phyloP scores from a whole-genome alignment of 352 stramenopile species.

The Phytophthora ohioensis region DNA sequence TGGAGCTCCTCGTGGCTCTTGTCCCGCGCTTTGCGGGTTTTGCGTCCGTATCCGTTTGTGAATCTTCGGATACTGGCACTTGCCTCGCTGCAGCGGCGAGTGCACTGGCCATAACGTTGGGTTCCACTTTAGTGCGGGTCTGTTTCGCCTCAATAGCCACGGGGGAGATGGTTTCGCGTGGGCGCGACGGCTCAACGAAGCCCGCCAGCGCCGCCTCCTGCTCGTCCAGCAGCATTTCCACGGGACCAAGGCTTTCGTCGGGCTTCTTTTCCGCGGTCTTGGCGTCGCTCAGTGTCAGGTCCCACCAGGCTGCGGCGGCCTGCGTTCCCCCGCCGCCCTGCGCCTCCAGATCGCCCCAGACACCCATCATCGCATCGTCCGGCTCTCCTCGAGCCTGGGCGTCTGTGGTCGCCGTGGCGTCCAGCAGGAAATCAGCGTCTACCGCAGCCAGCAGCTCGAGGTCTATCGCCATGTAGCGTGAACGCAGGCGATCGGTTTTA shows the following conservation, averaged over 20 bases:
- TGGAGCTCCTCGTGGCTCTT: background rate
- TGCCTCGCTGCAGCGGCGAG: constrained; percentile 13
- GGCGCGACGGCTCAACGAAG: constrained; percentile 34
- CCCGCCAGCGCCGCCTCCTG: constrained; percentile 34
- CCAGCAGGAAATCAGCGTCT: constrained; percentile 36
- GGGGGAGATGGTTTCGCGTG: constrained; percentile 24
- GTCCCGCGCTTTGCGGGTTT: background rate
- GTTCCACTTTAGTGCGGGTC: constrained; percentile 19
- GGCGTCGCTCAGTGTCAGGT: constrained; percentile 24
- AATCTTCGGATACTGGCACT: constrained; percentile 41
- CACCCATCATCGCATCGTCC: constrained; percentile 38
- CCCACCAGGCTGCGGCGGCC: constrained; percentile 29
- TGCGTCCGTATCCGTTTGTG: constrained; percentile 36
- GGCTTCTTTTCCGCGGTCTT: constrained; percentile 5
- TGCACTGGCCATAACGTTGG: constrained; percentile 6
- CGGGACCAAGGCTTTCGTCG: constrained; percentile 10
- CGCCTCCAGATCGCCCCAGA: constrained; percentile 45
- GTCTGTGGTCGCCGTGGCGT: constrained; percentile 36
- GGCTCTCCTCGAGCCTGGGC: constrained; percentile 20
- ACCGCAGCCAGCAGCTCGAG: constrained; percentile 33
- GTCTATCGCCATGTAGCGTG: constrained; percentile 29
- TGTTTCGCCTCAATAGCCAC: constrained; percentile 34
- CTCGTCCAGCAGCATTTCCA: constrained; percentile 36
- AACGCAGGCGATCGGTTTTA: background rate
- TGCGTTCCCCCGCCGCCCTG: constrained; percentile 30